Evolutionary conservation across 2,329 filamentous ascomycete genomes (phyloP), one percentile per base, ranked within the genome.

Genomic region (Hortaea werneckii): DNA sequence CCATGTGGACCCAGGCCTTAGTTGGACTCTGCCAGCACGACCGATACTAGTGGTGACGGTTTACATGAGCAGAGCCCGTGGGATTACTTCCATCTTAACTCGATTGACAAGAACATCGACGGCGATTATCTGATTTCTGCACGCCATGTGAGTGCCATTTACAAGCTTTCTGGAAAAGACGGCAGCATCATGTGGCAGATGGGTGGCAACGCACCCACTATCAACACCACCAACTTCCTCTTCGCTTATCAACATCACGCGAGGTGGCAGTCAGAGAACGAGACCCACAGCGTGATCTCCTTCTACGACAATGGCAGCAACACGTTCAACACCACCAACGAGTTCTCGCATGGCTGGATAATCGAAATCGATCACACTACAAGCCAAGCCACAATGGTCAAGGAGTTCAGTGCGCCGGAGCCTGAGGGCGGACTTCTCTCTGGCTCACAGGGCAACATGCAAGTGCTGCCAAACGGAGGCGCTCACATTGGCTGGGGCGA

Each of bases 401-500:
- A 66, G 42, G 66, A 69, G 26, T 75, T 70, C 56, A 64, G 68
- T 42, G 71, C 73, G 0, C 74, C 74, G 1, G 71, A 76, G 44
- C 42, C 54, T 5, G 60, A 64, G 12, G 60, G 50, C n/a, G 64
- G 64, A 5, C 61, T 78, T 6, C 62, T 69, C 0, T 69, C 74
- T 28, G 72, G 68, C 40, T 76, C 75, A 0, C 73, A 76, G 49
- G 73, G 72, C 1, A 73, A 68, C 48, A 71, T 74, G 29, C 77
- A 82, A 51, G 54, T 76, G 5, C 66, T 81, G 0, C 68, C 73
- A 0, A 71, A 72, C 43, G 73, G 73, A 30, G 74, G 77, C 47
- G 70, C 70, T 5, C 62, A 80, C 37, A 70, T 80, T 30, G 74
- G 75, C 50, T 81, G 77, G 76, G 77, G 78, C 4, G 62, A 69